Evolutionary conservation across 352 stramenopile species (phyloP), one percentile per base, ranked within the genome.

Genomic region (Vaucheria bursata): DNA sequence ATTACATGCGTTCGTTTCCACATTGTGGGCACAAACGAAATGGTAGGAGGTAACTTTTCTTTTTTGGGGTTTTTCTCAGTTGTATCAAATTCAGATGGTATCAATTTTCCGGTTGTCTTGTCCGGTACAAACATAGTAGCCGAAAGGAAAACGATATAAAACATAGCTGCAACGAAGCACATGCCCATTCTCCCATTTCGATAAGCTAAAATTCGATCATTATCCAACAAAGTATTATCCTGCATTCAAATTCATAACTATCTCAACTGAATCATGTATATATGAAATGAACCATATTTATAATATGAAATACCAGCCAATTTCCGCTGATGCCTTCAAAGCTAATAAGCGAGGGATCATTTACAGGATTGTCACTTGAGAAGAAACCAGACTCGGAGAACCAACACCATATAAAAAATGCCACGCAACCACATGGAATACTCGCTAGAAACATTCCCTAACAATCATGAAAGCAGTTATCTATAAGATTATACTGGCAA

Each of bases 1-100:
- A 97, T 70, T n/a, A 97, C 88, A 74, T 97, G 94, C 38, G 87
- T 87, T 29, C 92, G 87, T 80, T 97, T 97, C 90, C 93, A 97
- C 7, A 84, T 73, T 3, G 89, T 83, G 1, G 90, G 90, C 65
- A 89, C 85, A 88, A 89, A 96, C 74, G 89, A 87, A 36, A 78
- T 68, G 64, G 36, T 79, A 1, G 73, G 53, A 40, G 75, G 74
- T 36, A 67, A 66, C 39, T 77, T 37, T 8, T 80, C 75, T 71
- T 80, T 68, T n/a, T 59, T n/a, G 45, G n/a, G n/a, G n/a, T 59
- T 59, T 59, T 59, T 59, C n/a, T 18, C n/a, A n/a, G n/a, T n/a
- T 59, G 18, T 59, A n/a, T n/a, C 45, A 59, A 59, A n/a, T 59
- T 59, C 45, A 59, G 45, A 59, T n/a, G n/a, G 45, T 59, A n/a